Percentiles rank a stretch among this genome's conserved stretches.
Evolutionary conservation across 2,329 filamentous ascomycete genomes (phyloP).

Genomic region (Monosporascus sp.): DNA sequence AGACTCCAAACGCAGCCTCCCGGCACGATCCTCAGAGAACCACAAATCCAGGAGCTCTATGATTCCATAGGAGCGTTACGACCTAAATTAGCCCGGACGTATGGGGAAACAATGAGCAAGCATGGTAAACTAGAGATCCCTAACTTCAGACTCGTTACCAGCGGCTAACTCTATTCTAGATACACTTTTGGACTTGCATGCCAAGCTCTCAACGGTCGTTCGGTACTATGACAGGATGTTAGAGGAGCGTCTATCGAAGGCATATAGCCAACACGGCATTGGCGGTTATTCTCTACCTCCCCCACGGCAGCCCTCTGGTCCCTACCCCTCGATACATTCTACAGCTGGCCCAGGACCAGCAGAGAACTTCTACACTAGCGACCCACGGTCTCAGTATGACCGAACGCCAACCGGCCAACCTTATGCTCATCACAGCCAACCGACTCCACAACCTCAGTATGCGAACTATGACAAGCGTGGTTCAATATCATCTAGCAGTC

Average conservation of each 20-base stretch:
- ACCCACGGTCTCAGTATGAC: slow-evolving; percentile 43
- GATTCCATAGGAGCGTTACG: slow-evolving; percentile 92
- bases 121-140: slow-evolving; percentile 59
- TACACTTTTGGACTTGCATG: slow-evolving; percentile 86
- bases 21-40: slow-evolving; percentile 91
- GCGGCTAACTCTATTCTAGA: slow-evolving; percentile 50
- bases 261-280: slow-evolving; percentile 76
- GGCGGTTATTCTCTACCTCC: slow-evolving; percentile 57
- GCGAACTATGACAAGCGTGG: slow-evolving; percentile 36
- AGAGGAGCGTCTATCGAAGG: slow-evolving; percentile 87
- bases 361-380: slow-evolving; percentile 79
- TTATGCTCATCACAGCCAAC: slow-evolving; percentile 44
- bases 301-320: slow-evolving; percentile 46
- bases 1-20: slow-evolving; percentile 91
- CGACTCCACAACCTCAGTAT: slow-evolving; percentile 39
- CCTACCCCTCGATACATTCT: slow-evolving; percentile 67
- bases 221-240: slow-evolving; percentile 98
- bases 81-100: slow-evolving; percentile 89
- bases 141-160: not conserved
- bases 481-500: slow-evolving; percentile 33
- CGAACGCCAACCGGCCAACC: slow-evolving; percentile 45
- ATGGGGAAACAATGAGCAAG: slow-evolving; percentile 99
- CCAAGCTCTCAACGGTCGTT: slow-evolving; percentile 92
- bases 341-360: slow-evolving; percentile 48
- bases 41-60: slow-evolving; percentile 96